phyloP scores from a whole-genome alignment of 1,284 basidiomycete genomes.

The Tilletia caries region DNA sequence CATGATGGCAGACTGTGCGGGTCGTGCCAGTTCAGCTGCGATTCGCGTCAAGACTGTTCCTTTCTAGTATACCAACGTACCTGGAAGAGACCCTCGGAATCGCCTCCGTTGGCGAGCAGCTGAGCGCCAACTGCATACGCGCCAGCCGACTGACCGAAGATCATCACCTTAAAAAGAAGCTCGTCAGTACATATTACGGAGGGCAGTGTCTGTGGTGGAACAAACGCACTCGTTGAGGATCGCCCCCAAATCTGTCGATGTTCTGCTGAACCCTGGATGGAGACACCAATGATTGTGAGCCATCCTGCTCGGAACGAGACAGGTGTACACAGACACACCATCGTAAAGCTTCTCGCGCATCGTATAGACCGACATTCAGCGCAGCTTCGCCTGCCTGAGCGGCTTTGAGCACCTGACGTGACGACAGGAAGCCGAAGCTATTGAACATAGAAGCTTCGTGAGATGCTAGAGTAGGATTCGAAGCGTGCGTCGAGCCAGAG shows the following conservation, averaged over 20 bases:
- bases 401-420: neutral
- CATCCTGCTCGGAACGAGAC: neutral
- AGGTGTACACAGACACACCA: neutral
- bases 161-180: neutral
- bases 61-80: neutral
- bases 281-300: neutral
- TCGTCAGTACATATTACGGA: neutral
- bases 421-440: slow-evolving; percentile 7
- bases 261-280: slow-evolving; percentile 1
- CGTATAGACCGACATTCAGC: slow-evolving; percentile 2
- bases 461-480: neutral
- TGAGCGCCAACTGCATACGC: slow-evolving; percentile 7
- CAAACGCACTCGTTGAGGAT: neutral
- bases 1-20: neutral
- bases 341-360: neutral
- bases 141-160: slow-evolving; percentile 7
- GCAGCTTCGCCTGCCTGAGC: neutral
- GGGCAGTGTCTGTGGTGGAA: neutral
- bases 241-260: slow-evolving; percentile 4
- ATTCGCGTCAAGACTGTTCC: neutral
- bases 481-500: neutral
- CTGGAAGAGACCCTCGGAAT: neutral
- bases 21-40: neutral
- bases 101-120: slow-evolving; percentile 1
- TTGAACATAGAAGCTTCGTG: neutral